These are phyloP conservation scores for Cairneyella variabilis DNA, from an alignment of 495 filamentous ascomycete genomes.

Conservation along the genomic window DNA sequence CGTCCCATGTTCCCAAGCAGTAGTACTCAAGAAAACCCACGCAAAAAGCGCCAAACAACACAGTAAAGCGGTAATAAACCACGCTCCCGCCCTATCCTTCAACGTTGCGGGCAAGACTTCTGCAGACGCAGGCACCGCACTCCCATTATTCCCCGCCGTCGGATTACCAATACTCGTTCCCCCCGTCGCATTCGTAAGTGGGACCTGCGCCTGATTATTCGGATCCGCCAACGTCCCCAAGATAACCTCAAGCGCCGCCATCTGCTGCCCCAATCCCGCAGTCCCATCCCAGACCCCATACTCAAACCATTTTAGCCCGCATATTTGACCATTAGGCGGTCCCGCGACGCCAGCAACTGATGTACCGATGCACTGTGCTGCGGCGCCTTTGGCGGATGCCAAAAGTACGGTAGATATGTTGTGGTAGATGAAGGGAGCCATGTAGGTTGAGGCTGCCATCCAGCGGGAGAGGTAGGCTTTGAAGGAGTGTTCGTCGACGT, in stretches of 20 bases:
- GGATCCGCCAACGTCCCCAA: constrained; percentile 29
- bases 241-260: constrained; percentile 49
- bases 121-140: no score
- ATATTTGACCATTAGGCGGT: constrained; percentile 50
- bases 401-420: constrained; percentile 41
- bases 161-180: constrained; percentile 74
- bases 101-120: no score
- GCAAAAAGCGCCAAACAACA: no score
- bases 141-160: constrained; percentile 46
- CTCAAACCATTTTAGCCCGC: constrained; percentile 60
- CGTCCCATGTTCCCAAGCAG: background rate
- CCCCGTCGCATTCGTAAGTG: constrained; percentile 50
- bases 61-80: no score
- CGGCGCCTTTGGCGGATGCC: constrained; percentile 61
- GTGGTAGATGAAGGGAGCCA: constrained; percentile 43
- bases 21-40: constrained; percentile 13
- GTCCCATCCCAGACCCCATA: constrained; percentile 44
- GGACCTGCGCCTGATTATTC: background rate
- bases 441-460: constrained; percentile 59
- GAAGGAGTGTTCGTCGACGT: constrained; percentile 71
- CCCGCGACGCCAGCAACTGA: no score
- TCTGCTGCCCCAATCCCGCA: constrained; percentile 50
- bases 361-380: constrained; percentile 55
- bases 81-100: no score
- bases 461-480: constrained; percentile 78